Base-by-base conservation (phyloP, 768 basidiomycete species). In the Fomitopsis serialis region DNA sequence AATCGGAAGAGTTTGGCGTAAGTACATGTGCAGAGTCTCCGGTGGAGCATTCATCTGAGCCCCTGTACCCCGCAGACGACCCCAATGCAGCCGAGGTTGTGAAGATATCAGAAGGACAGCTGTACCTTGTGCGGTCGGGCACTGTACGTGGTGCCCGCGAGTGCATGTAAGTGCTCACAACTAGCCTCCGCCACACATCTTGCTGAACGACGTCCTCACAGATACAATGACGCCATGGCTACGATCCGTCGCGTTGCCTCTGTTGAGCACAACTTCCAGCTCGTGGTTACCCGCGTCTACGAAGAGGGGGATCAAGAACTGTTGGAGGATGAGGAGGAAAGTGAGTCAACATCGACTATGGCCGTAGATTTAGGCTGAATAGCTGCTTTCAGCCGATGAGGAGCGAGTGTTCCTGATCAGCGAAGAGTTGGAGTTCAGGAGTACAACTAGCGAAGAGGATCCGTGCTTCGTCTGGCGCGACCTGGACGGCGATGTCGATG, bases 241-340 rank as follows among this genome's bases (percentile, higher is more conserved):
- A 93, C 95, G 22, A 87, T 99, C 65, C 84, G 97, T 52, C 83
- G 94, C 54, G 82, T 89, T 45, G 83, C 88, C 29, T 76, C 82
- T 1, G 64, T 88, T 42, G 89, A 80, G 59, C 90, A 84, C 76
- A 85, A 82, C 70, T 91, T 87, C 66, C 90, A 98, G 67, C 79
- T 99, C 10, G 95, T 97, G 10, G 85, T 98, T 50, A 97, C 94
- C n/a, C 78, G 95, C 55, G 94, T 97, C 1, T 98, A 91, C 64
- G 93, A 98, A 61, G 96, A 98, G 57, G 97, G 93, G 2, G 95
- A 98, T 65, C 93, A 96, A 69, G 89, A 96, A 63, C 69, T 98
- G 40, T 72, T 98, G 17, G 94, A 97, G 63, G 96, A 98, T 60
- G 92, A 96, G 68, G 93, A 93, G 54, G 87, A 90, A 73, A 88